Base-by-base conservation (phyloP, 164 flowering plant species). In the Vitis riparia region DNA sequence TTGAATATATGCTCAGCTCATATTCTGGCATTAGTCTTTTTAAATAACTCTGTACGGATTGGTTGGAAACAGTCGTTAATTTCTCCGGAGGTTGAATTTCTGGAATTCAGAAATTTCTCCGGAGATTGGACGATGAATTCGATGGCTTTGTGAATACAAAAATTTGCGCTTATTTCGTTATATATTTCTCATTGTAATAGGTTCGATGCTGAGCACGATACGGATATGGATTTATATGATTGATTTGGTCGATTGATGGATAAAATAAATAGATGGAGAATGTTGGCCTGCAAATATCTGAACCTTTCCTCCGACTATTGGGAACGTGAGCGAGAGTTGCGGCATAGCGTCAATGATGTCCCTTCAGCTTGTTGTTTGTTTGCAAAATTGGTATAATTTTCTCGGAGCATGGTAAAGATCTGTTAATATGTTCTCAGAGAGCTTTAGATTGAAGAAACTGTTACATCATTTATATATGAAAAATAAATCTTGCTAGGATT, bases 231-330 rank as follows among this genome's bases (percentile, higher is more conserved):
- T 47, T 48, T 37, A 37, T 37, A 14, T 15, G 37, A 23, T 66
- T 50, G 19, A 11, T 64, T 66, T 44, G 50, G 19, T 63, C 17
- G 16, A 10, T 71, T 68, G 63, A 65, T 75, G 70, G 71, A 61
- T 37, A 55, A 52, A 61, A 61, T 62, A 30, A 63, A 68, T 57
- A 55, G 63, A 65, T 68, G 76, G 76, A 68, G 62, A 47, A 59
- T 53, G 68, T 61, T 62, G 44, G 71, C 51, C 11, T 66, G 74
- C 63, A 76, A 70, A 67, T 68, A 70, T 76, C 55, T 73, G 60
- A 65, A 50, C 50, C 61, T 74, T 37, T 72, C 79, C 60, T 70
- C 70, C 14, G 53, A 72, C 23, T 70, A 62, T 62, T 65, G 75
- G 74, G 65, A 66, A 9, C 51, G 3, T 61, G 58, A 11, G 51